phyloP scores from a whole-genome alignment of 169 alveolate genomes.

The Theileria sp. region DNA sequence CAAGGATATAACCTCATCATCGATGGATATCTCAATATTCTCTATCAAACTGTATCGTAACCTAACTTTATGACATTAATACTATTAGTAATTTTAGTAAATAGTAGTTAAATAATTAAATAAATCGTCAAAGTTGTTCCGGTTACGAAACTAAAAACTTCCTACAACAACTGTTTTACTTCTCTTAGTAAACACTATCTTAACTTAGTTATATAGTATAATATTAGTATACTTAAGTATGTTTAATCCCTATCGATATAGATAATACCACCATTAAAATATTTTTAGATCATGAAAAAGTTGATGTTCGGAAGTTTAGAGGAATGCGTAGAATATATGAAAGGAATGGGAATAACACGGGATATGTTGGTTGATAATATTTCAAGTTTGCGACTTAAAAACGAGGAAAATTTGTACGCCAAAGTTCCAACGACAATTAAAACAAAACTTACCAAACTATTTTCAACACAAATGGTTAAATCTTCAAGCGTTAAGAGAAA shows the following conservation, averaged over 20 bases:
- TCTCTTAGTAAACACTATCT: no score
- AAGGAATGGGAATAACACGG: constrained; percentile 59
- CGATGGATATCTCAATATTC: constrained; percentile 57
- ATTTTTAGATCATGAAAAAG: constrained; percentile 58
- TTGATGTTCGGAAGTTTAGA: constrained; percentile 51
- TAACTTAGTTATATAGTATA: no score
- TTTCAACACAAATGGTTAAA: constrained; percentile 33
- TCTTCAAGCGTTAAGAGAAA: constrained; percentile 7
- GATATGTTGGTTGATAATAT: constrained; percentile 71
- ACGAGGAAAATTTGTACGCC: constrained; percentile 72
- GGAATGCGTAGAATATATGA: constrained; percentile 60
- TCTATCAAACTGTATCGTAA: constrained; percentile 30
- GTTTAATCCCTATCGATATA: no score
- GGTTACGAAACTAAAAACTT: no score
- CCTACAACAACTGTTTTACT: no score
- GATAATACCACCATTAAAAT: background rate
- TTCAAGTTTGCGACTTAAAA: constrained; percentile 63
- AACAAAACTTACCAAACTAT: constrained; percentile 64
- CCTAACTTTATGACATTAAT: background rate
- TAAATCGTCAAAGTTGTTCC: no score
- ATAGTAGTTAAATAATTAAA: no score
- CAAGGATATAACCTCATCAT: constrained; percentile 35
- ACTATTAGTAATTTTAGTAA: no score
- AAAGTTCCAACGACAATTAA: constrained; percentile 66
- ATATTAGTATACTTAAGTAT: no score